Evolutionary conservation across 805 yeast species (phyloP), one percentile per base, ranked within the genome.

Genomic region (Sugiyamaella smithiae): DNA sequence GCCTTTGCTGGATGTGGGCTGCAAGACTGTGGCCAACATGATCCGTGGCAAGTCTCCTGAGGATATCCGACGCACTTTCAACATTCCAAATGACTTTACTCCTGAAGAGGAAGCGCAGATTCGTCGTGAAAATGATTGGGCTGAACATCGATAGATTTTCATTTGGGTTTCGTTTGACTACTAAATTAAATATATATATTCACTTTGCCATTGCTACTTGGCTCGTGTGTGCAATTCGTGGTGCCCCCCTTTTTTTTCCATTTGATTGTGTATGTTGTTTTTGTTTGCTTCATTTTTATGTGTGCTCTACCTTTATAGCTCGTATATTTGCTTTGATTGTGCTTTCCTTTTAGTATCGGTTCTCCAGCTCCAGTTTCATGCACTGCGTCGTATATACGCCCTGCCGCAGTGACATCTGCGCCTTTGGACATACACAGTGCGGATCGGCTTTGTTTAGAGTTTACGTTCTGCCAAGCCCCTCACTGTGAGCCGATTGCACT

Each of bases 1-100:
- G 46, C 72, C 75, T 1, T 62, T 73, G 31, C 64, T 73, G 37
- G 77, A 73, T 45, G 72, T 70, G 16, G 76, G 76, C 22, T 73
- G 77, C 62, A 73, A 74, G 60, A 71, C 74, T 9, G 76, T 73
- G 22, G 77, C 77, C 48, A 69, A 69, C 55, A 71, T 73, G 76
- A 73, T 73, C 61, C 70, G 68, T 59, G 72, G 72, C 50, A 72
- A 72, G 61, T 56, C 66, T 23, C 74, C 76, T 16, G 76, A 72
- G 53, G 76, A 72, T 57, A 71, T 72, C 52, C 67, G 76, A 49
- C 68, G 68, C 52, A 69, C 72, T 7, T 72, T 72, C 61, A 72
- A 72, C 56, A 72, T 72, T 49, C 65, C 61, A 48, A 72, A 72
- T 56, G 76, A 72, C 57, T 72, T 72, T 57, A 70, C 75, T 4